Percentiles rank a stretch among this genome's conserved stretches.
Conservation (phyloP, 306 rosid genomes). For the Castanea mollissima region DNA sequence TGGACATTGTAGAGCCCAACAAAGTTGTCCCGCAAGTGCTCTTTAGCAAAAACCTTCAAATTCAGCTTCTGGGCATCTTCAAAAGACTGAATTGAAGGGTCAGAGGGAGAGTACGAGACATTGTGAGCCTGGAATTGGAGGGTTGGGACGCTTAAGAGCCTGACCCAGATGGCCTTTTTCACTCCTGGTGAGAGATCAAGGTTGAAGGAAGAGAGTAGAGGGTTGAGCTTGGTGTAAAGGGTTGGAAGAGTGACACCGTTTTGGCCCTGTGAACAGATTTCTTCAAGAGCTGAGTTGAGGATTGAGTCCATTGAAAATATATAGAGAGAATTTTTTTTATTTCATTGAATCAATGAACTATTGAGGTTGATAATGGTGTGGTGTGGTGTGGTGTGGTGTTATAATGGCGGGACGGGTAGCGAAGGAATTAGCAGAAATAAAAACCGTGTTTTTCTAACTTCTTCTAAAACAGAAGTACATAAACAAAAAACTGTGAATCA, state of each 20-base stretch:
- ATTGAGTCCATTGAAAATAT: conserved; percentile 39
- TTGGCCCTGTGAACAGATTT: conserved; percentile 45
- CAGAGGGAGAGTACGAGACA: conserved; percentile 13
- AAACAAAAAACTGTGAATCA: too few relatives aligned
- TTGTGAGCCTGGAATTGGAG: conserved; percentile 44
- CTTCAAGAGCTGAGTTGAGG: conserved; percentile 42
- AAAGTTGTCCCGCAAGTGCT: conserved; percentile 52
- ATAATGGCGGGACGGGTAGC: too few relatives aligned
- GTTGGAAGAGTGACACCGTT: conserved; percentile 29
- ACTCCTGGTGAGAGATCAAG: conserved; percentile 46
- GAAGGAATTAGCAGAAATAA: too few relatives aligned
- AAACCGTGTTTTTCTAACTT: too few relatives aligned
- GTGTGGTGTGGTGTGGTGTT: too few relatives aligned
- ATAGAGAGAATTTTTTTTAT: neutral
- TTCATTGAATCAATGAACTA: neutral
- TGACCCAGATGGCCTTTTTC: conserved; percentile 55
- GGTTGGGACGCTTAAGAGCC: conserved; percentile 61
- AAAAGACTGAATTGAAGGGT: conserved; percentile 41
- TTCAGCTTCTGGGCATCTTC: conserved; percentile 48
- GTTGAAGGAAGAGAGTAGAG: conserved; percentile 28
- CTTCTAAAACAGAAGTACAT: too few relatives aligned
- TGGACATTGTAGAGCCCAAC: conserved; percentile 68
- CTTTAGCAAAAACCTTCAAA: conserved; percentile 49
- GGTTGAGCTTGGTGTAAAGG: conserved; percentile 46
- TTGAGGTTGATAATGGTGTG: too few relatives aligned